Conservation (phyloP, 306 rosid species). For the Dicorynia guianensis region DNA sequence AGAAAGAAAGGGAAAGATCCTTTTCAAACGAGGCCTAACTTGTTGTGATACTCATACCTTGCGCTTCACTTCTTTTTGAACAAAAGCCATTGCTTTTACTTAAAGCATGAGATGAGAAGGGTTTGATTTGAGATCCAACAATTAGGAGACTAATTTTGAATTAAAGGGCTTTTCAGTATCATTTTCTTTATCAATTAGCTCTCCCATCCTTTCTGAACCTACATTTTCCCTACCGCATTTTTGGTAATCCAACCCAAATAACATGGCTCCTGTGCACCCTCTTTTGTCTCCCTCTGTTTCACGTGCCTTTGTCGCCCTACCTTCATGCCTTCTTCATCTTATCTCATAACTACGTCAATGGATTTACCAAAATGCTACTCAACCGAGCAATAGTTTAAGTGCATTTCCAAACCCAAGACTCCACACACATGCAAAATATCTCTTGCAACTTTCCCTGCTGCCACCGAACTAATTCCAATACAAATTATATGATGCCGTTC, state of each 20-base stretch:
- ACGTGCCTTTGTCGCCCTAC: conserved; percentile 4
- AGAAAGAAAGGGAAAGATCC: not conserved
- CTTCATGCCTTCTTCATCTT: not conserved
- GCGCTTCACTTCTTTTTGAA: conserved; percentile 54
- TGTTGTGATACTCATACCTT: conserved; percentile 45
- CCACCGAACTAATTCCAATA: no score
- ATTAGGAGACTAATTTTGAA: conserved; percentile 54
- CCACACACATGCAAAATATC: no score
- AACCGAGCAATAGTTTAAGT: no score
- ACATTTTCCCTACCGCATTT: conserved; percentile 29
- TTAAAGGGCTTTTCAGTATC: conserved; percentile 44
- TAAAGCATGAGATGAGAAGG: conserved; percentile 51
- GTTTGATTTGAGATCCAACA: conserved; percentile 42
- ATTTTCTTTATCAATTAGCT: conserved; percentile 40
- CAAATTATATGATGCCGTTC: no score
- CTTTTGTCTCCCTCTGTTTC: not conserved
- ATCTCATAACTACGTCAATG: not conserved
- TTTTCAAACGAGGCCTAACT: conserved; percentile 36
- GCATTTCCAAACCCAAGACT: no score
- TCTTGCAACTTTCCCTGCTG: no score
- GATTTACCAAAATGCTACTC: not conserved
- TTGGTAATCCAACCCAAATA: conserved; percentile 24
- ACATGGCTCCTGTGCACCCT: conserved; percentile 11
- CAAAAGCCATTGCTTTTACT: conserved; percentile 64
- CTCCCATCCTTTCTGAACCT: conserved; percentile 41